Evolutionary conservation across 306 rosid species (phyloP).

Genomic region (Dicorynia guianensis): DNA sequence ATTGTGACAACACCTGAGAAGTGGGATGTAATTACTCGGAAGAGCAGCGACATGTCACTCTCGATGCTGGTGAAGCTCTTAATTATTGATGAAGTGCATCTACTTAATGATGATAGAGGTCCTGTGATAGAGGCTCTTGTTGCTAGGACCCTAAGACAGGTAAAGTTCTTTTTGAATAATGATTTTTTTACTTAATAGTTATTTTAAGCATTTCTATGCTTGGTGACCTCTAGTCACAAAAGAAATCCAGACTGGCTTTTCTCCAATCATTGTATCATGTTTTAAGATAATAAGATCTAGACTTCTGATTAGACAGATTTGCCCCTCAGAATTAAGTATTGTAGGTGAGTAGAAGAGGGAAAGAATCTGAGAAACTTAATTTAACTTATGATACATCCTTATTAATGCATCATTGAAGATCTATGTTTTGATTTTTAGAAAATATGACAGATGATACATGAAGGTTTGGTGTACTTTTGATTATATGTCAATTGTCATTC

Average conservation of each 20-base stretch:
- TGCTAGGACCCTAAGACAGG: slow-evolving; percentile 97
- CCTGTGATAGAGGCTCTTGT: slow-evolving; percentile 98
- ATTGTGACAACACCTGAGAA: slow-evolving; percentile 99
- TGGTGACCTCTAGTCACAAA: slow-evolving; percentile 4
- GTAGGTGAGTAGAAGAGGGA: slow-evolving; percentile 18
- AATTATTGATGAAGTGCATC: slow-evolving; percentile 97
- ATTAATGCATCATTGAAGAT: neutral
- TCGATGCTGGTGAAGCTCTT: slow-evolving; percentile 95
- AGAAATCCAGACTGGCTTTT: slow-evolving; percentile 19
- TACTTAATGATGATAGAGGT: slow-evolving; percentile 95
- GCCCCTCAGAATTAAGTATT: slow-evolving; percentile 4
- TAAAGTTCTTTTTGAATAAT: slow-evolving; percentile 42
- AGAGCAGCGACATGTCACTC: slow-evolving; percentile 98
- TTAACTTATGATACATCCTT: slow-evolving; percentile 6
- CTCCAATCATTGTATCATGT: neutral
- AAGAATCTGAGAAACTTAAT: slow-evolving; percentile 11
- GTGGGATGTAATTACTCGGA: slow-evolving; percentile 99
- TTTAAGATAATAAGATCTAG: neutral
- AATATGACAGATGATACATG: slow-evolving; percentile 21
- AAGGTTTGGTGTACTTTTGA: slow-evolving; percentile 21
- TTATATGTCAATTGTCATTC: slow-evolving; percentile 22
- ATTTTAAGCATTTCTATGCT: slow-evolving; percentile 13
- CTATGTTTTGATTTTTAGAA: slow-evolving; percentile 21
- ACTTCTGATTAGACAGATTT: slow-evolving; percentile 23
- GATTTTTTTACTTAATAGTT: slow-evolving; percentile 22